Evolutionary conservation across 495 filamentous ascomycete species (phyloP), one percentile per base, ranked within the genome.

Genomic region (Viridothelium virens): DNA sequence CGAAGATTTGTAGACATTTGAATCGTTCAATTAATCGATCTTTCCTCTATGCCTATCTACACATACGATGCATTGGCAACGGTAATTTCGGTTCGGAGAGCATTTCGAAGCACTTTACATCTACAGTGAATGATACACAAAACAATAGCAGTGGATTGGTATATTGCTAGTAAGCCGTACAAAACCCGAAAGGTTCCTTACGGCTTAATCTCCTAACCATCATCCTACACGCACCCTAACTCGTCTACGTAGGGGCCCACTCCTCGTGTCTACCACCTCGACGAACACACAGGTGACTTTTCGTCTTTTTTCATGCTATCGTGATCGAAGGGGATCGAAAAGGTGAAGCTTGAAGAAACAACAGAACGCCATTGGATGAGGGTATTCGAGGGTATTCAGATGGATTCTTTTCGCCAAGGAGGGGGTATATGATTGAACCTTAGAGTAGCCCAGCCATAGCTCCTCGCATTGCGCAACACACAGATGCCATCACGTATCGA

Each of bases 321-420:
- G 53, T 59, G 31, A 12, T 18, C 14, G 7, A 36, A 59, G 36
- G 36, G 36, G 14, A 4, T 59, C 6, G 53, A 59, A 59, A 59
- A 59, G 53, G 6, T 34, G 53, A 5, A 33, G 36, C 5, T 3
- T 7, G 7, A 36, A n/a, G 36, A 59, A 33, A 59, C 5, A 53
- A 25, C 48, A 53, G 18, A 53, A 59, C 53, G 53, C 53, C 53
- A 36, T 14, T 25, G 14, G 53, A 59, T 59, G 53, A 53, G 31
- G 53, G 53, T 59, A 59, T 59, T 59, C 36, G 53, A 25, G 53
- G 53, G 53, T 59, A 59, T 59, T 59, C 53, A 59, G 53, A 10
- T 11, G 53, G 53, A 16, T 59, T 14, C 3, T 59, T 59, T 59
- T 59, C 53, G 53, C 53, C 31, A 59, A 36, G 18, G 53, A 59